Conservation (phyloP, 2,329 filamentous ascomycete species). For the Colletotrichum zoysiae region DNA sequence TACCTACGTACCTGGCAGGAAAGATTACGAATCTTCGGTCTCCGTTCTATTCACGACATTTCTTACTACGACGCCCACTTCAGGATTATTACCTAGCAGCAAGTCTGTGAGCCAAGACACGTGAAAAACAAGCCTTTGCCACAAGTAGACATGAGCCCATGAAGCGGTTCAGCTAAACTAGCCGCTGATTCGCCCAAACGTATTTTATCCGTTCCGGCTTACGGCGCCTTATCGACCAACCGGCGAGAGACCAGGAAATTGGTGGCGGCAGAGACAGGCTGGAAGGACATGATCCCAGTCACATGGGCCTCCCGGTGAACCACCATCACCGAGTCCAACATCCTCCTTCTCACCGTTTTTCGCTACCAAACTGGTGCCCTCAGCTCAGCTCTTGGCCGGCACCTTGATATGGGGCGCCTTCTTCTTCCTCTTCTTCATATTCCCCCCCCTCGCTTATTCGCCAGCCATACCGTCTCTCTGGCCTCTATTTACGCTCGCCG, state of each 20-base stretch:
- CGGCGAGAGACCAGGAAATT: slow-evolving; percentile 19
- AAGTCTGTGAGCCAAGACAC: not conserved
- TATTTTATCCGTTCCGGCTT: not conserved
- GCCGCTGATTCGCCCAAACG: not conserved
- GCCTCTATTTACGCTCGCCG: no score
- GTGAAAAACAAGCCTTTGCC: not conserved
- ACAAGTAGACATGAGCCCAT: not conserved
- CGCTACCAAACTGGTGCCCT: not conserved
- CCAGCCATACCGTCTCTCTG: no score
- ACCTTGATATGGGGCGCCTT: no score
- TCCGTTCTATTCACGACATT: not conserved
- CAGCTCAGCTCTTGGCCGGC: not conserved
- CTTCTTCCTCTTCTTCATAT: no score
- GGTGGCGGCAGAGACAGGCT: slow-evolving; percentile 13
- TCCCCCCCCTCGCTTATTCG: not conserved
- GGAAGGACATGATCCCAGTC: not conserved
- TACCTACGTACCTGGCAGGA: not conserved
- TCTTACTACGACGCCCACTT: not conserved
- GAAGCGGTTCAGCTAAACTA: not conserved
- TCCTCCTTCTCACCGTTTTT: not conserved
- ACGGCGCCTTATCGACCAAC: slow-evolving; percentile 5
- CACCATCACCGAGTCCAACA: not conserved
- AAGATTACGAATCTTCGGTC: not conserved
- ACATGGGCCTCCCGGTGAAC: not conserved
- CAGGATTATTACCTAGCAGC: not conserved